phyloP scores from a whole-genome alignment of 768 basidiomycete species.

The Boletus edulis region DNA sequence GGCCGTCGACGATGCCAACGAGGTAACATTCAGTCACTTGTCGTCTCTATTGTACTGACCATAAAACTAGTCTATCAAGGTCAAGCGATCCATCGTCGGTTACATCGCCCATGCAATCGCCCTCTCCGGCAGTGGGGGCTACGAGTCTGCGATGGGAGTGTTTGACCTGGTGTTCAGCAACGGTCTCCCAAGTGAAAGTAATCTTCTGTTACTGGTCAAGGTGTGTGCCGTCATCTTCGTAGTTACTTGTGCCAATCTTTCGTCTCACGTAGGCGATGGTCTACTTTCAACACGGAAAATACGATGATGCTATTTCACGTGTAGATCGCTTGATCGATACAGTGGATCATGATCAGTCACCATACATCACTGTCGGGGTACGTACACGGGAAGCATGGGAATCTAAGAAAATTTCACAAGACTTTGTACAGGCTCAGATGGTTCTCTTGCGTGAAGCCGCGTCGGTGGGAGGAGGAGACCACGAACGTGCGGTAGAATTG shows the following conservation, averaged over 20 bases:
- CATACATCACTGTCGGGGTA: too few species aligned
- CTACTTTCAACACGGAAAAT: not conserved
- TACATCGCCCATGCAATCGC: constrained; percentile 7
- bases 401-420: too few species aligned
- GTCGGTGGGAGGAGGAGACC: too few species aligned
- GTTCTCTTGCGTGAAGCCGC: too few species aligned
- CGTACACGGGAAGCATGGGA: too few species aligned
- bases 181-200: not conserved
- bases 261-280: not conserved
- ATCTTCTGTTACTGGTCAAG: constrained; percentile 8
- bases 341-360: too few species aligned
- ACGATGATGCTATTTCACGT: too few species aligned
- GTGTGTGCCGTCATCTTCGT: not conserved
- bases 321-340: too few species aligned
- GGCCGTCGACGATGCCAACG: too few species aligned
- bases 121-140: not conserved
- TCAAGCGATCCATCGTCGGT: constrained; percentile 2
- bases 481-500: too few species aligned
- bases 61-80: not conserved
- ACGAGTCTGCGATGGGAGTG: not conserved
- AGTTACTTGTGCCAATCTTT: not conserved
- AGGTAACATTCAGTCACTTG: not conserved
- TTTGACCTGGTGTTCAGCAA: constrained; percentile 6
- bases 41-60: not conserved
- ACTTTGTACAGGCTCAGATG: too few species aligned